Evolutionary conservation across 208 protist species (phyloP).

Genomic region (Leishmania martiniquensis): DNA sequence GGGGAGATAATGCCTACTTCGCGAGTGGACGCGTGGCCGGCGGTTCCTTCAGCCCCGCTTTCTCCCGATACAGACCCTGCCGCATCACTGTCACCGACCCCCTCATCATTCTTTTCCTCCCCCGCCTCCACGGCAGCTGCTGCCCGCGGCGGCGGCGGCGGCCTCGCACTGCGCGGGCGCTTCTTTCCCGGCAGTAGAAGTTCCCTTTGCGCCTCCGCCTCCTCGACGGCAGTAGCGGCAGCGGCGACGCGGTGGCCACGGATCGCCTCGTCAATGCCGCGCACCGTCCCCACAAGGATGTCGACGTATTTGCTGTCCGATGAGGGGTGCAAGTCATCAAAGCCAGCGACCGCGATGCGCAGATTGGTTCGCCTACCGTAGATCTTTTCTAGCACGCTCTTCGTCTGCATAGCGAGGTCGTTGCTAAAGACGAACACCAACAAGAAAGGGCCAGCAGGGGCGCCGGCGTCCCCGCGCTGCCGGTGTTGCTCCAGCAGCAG

Average conservation of each 20-base stretch:
- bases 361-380: constrained; percentile 56
- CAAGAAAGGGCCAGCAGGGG: constrained; percentile 61
- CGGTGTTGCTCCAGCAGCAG: constrained; percentile 51
- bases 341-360: constrained; percentile 67
- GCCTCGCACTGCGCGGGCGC: constrained; percentile 8
- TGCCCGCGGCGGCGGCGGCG: not conserved
- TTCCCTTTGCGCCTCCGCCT: constrained; percentile 36
- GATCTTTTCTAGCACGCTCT: constrained; percentile 65
- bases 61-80: constrained; percentile 24
- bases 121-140: not conserved
- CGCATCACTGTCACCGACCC: constrained; percentile 17
- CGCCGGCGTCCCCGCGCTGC: not conserved
- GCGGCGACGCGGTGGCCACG: constrained; percentile 56
- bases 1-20: constrained; percentile 37
- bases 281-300: constrained; percentile 81
- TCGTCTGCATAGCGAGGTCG: constrained; percentile 88
- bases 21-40: not conserved
- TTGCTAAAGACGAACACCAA: constrained; percentile 91
- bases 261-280: constrained; percentile 71
- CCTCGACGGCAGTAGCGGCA: constrained; percentile 39
- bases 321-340: constrained; percentile 48
- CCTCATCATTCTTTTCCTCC: constrained; percentile 19
- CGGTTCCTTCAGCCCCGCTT: constrained; percentile 33
- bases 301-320: constrained; percentile 29
- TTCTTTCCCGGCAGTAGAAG: constrained; percentile 28